Evolutionary conservation across 2,329 filamentous ascomycete species (phyloP).

Genomic region (Scytalidium lignicola): DNA sequence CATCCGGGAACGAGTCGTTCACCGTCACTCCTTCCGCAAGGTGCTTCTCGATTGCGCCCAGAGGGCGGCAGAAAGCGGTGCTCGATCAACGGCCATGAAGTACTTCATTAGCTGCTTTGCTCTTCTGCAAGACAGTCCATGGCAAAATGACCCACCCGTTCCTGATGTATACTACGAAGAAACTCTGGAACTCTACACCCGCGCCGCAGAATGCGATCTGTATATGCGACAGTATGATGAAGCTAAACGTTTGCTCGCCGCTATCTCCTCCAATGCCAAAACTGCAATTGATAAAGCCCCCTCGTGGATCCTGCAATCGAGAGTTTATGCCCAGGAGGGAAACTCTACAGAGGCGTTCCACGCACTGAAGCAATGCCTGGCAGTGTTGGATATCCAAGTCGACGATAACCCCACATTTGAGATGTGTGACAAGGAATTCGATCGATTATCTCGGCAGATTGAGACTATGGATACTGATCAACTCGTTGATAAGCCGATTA

Average conservation of each 20-base stretch:
- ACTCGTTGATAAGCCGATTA: conserved; percentile 35
- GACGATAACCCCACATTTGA: conserved; percentile 62
- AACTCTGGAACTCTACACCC: conserved; percentile 70
- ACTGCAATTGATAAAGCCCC: conserved; percentile 71
- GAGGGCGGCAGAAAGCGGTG: conserved; percentile 71
- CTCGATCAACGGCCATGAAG: conserved; percentile 71
- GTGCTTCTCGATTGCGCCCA: conserved; percentile 72
- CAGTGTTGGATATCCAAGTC: conserved; percentile 61
- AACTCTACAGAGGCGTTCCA: conserved; percentile 62
- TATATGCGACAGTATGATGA: conserved; percentile 66
- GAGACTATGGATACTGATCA: conserved; percentile 46
- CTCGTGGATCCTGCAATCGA: conserved; percentile 73
- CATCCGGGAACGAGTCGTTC: conserved; percentile 59
- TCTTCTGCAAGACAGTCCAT: conserved; percentile 76
- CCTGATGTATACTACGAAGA: conserved; percentile 77
- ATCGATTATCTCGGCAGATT: conserved; percentile 50
- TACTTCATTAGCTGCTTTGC: conserved; percentile 71
- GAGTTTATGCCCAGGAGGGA: conserved; percentile 68
- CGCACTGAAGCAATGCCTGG: conserved; percentile 65
- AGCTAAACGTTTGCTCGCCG: conserved; percentile 59
- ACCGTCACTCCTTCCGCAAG: conserved; percentile 57
- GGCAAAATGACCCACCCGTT: conserved; percentile 52
- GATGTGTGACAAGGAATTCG: conserved; percentile 69
- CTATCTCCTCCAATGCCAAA: conserved; percentile 63
- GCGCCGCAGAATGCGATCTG: conserved; percentile 73